Evolutionary conservation across 2,329 filamentous ascomycete genomes (phyloP).

Genomic region (Paraphaeosphaeria sporulosa): DNA sequence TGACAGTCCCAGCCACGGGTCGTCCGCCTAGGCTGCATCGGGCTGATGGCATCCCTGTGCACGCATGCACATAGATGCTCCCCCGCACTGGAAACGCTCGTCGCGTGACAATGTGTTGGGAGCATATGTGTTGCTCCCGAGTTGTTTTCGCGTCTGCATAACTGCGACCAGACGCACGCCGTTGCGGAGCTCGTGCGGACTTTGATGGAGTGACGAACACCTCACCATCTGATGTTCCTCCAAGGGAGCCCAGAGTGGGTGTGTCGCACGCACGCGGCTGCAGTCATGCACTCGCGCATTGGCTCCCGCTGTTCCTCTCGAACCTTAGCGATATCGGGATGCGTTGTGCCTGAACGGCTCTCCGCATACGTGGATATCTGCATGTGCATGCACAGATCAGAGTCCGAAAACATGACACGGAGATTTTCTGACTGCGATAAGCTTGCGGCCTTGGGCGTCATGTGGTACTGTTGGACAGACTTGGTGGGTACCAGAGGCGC

Average conservation of each 20-base stretch:
- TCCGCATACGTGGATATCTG: constrained; percentile 8
- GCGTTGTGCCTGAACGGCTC: constrained; percentile 20
- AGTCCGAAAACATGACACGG: constrained; percentile 12
- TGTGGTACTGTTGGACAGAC: background rate
- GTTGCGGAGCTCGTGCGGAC: background rate
- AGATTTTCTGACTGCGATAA: constrained; percentile 11
- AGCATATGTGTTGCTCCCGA: background rate
- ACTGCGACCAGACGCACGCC: background rate
- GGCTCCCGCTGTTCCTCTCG: constrained; percentile 14
- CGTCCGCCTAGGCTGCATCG: background rate
- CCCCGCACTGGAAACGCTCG: constrained; percentile 8
- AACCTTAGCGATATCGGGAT: constrained; percentile 18
- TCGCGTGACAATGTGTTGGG: background rate
- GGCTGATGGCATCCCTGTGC: constrained; percentile 10
- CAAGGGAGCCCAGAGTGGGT: background rate
- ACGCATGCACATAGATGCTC: constrained; percentile 10
- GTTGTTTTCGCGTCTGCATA: constrained; percentile 7
- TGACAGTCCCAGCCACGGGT: background rate
- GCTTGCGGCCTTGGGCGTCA: constrained; percentile 3
- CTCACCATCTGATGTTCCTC: background rate
- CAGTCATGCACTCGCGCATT: constrained; percentile 1
- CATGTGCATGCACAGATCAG: constrained; percentile 3
- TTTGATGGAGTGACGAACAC: constrained; percentile 6
- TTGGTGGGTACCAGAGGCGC: background rate
- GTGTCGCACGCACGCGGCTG: background rate